phyloP scores from a whole-genome alignment of 2,329 filamentous ascomycete species.

The Penicillium sp. region DNA sequence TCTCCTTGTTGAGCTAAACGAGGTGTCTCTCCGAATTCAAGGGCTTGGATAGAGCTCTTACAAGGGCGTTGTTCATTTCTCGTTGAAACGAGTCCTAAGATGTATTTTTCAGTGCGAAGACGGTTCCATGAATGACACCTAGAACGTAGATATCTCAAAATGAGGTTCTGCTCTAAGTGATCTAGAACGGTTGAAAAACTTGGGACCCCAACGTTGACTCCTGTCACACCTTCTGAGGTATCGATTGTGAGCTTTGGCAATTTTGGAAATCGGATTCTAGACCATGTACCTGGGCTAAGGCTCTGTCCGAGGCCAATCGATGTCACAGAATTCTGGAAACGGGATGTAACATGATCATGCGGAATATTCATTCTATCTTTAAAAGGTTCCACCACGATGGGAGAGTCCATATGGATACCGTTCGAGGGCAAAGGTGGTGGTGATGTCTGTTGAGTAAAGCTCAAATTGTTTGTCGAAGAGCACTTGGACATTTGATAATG shows the following conservation, averaged over 20 bases:
- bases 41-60: background rate
- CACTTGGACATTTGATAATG: background rate
- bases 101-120: background rate
- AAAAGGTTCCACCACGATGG: background rate
- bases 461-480: background rate
- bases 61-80: background rate
- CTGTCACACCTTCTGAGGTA: background rate
- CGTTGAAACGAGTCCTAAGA: background rate
- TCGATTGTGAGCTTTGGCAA: background rate
- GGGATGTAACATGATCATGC: background rate
- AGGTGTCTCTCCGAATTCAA: background rate
- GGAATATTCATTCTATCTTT: background rate
- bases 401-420: background rate
- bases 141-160: background rate
- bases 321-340: background rate
- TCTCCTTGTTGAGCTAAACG: background rate
- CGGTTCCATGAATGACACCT: background rate
- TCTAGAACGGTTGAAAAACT: background rate
- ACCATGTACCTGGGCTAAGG: background rate
- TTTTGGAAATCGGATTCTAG: background rate
- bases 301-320: background rate
- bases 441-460: background rate
- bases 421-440: background rate
- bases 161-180: background rate
- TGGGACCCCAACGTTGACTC: background rate